phyloP scores from a whole-genome alignment of 495 filamentous ascomycete genomes.

The Elaphomyces granulatus region DNA sequence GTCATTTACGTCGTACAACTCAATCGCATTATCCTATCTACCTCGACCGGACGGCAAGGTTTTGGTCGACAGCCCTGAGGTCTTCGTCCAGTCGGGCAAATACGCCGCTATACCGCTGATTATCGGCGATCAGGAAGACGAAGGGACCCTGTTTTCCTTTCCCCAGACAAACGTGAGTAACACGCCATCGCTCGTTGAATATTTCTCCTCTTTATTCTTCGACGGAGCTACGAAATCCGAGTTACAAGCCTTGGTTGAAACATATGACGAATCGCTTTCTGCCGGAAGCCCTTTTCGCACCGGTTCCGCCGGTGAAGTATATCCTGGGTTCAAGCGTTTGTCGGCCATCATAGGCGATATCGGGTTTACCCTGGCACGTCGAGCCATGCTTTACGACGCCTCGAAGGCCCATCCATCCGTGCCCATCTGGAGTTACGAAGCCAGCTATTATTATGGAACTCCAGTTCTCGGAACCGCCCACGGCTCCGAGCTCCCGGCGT shows the following conservation, averaged over 20 bases:
- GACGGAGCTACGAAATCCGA: conserved; percentile 27
- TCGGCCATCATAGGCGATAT: conserved; percentile 62
- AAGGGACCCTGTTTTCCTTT: conserved; percentile 48
- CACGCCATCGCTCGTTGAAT: conserved; percentile 40
- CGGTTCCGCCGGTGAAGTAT: conserved; percentile 44
- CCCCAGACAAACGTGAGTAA: conserved; percentile 50
- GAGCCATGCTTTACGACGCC: conserved; percentile 36
- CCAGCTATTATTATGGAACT: conserved; percentile 51
- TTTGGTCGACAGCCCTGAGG: conserved; percentile 41
- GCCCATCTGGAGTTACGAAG: conserved; percentile 55
- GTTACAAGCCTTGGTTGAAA: conserved; percentile 38
- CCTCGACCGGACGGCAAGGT: conserved; percentile 48
- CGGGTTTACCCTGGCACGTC: conserved; percentile 49
- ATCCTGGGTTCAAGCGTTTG: conserved; percentile 62
- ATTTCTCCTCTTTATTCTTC: conserved; percentile 44
- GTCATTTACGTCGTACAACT: conserved; percentile 45
- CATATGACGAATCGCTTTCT: conserved; percentile 35
- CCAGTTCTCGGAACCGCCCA: conserved; percentile 63
- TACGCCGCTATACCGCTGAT: conserved; percentile 47
- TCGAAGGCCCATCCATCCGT: conserved; percentile 35
- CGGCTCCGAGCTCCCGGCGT: no score
- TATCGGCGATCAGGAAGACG: conserved; percentile 44
- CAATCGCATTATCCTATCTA: conserved; percentile 48
- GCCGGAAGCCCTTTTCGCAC: conserved; percentile 54
- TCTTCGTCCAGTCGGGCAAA: conserved; percentile 30